phyloP scores from a whole-genome alignment of 371 early-diverging fungal genomes.

The Basidiobolus heterosporus region DNA sequence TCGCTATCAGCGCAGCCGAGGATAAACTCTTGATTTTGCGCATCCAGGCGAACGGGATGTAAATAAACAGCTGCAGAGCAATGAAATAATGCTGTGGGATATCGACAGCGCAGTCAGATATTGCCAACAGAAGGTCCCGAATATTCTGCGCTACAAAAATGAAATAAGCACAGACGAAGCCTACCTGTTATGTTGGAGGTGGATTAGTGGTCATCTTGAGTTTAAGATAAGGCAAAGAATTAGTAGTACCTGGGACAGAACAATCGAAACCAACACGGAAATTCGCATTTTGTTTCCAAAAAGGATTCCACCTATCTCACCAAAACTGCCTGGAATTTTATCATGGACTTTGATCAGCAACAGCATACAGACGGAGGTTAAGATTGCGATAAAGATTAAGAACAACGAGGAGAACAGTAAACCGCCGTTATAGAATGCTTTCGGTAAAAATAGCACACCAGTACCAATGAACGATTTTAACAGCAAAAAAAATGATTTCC shows the following conservation, averaged over 20 bases:
- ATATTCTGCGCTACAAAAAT: slow-evolving; percentile 75
- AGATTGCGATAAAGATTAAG: slow-evolving; percentile 28
- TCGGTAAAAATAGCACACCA: slow-evolving; percentile 69
- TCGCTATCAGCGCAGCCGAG: slow-evolving; percentile 63
- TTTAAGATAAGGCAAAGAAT: too few relatives aligned
- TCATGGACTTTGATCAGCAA: slow-evolving; percentile 37
- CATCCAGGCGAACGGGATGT: slow-evolving; percentile 66
- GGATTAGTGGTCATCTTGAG: not conserved
- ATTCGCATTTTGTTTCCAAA: slow-evolving; percentile 55
- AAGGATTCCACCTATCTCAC: slow-evolving; percentile 52
- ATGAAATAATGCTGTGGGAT: slow-evolving; percentile 34
- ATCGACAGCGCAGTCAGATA: slow-evolving; percentile 33
- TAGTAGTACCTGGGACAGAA: slow-evolving; percentile 49
- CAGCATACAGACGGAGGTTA: slow-evolving; percentile 41
- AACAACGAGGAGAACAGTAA: slow-evolving; percentile 35
- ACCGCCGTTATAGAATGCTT: slow-evolving; percentile 55
- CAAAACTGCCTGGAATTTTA: slow-evolving; percentile 40
- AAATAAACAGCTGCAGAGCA: slow-evolving; percentile 50
- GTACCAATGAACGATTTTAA: slow-evolving; percentile 80
- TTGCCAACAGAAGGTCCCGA: slow-evolving; percentile 41
- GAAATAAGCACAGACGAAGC: slow-evolving; percentile 76
- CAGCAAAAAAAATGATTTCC: slow-evolving; percentile 67
- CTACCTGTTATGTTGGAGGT: slow-evolving; percentile 21
- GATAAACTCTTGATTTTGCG: slow-evolving; percentile 65
- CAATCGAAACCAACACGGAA: slow-evolving; percentile 59